Evolutionary conservation across 331 rosid species (phyloP).

Genomic region (Prunus yedoensis): DNA sequence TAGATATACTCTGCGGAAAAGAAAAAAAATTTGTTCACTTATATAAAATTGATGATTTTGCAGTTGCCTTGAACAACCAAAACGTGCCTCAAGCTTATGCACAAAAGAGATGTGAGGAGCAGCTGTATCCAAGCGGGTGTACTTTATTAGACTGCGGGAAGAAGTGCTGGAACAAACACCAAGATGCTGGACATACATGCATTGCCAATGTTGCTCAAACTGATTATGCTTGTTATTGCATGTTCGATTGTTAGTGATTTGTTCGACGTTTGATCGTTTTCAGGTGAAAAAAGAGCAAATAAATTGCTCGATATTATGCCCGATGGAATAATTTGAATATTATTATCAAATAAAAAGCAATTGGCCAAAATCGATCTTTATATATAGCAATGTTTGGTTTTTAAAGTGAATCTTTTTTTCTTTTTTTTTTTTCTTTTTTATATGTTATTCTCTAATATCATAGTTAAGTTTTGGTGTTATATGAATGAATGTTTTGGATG

Average conservation of each 20-base stretch:
- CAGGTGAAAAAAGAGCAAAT: not conserved
- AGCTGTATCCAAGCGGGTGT: not conserved
- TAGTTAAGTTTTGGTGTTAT: no score
- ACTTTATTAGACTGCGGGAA: not conserved
- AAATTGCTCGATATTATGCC: not conserved
- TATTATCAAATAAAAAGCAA: not conserved
- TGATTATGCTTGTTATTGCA: conserved; percentile 1
- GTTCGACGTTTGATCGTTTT: not conserved
- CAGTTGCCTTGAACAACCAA: not conserved
- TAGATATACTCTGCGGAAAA: no score
- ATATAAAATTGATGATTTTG: no score
- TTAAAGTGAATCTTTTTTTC: no score
- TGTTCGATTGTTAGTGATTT: not conserved
- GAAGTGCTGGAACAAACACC: conserved; percentile 10
- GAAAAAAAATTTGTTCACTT: no score
- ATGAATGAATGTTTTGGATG: no score
- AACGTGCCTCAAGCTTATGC: not conserved
- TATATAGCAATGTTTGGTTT: no score
- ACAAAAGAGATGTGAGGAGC: conserved; percentile 12
- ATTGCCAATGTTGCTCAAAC: not conserved
- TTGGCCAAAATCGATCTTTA: not conserved
- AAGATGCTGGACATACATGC: not conserved
- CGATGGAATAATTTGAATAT: not conserved
- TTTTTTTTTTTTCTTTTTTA: no score
- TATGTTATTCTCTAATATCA: no score